Conservation (phyloP, 164 flowering plant species). For the Echeveria elegans region DNA sequence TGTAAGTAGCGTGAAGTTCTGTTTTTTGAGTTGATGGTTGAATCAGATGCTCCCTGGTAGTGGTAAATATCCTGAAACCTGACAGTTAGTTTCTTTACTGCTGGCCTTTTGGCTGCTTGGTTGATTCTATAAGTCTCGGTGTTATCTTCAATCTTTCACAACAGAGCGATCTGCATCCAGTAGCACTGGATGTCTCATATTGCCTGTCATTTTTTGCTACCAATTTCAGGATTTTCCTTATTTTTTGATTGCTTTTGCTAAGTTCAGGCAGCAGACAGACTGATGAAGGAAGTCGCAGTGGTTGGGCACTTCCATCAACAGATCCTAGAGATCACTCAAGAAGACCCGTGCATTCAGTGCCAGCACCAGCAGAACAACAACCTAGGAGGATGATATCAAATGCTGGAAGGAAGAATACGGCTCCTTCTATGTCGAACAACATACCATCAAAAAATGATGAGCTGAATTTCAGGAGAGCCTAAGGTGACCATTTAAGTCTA, state of each 20-base stretch:
- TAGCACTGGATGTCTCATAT: neutral
- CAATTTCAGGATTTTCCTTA: neutral
- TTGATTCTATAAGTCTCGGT: neutral
- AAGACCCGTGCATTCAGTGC: neutral
- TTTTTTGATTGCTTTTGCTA: neutral
- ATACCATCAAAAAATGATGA: neutral
- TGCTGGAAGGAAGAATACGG: neutral
- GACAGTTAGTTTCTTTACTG: too few species aligned
- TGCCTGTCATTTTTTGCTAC: neutral
- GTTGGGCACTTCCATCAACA: slow-evolving; percentile 66
- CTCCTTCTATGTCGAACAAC: slow-evolving; percentile 10
- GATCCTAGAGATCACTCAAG: slow-evolving; percentile 15
- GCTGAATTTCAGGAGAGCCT: neutral
- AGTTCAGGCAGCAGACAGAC: slow-evolving; percentile 17
- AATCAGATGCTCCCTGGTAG: neutral
- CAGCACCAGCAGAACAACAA: neutral
- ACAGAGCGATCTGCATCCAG: neutral
- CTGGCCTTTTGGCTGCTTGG: neutral
- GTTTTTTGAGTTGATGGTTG: neutral
- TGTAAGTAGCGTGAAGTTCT: too few species aligned
- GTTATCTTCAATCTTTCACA: neutral
- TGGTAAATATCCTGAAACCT: neutral
- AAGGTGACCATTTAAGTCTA: neutral
- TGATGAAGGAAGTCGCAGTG: slow-evolving; percentile 24
- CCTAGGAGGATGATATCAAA: neutral